Evolutionary conservation across 139 green algal species (phyloP).

Genomic region (Closterium sp.): DNA sequence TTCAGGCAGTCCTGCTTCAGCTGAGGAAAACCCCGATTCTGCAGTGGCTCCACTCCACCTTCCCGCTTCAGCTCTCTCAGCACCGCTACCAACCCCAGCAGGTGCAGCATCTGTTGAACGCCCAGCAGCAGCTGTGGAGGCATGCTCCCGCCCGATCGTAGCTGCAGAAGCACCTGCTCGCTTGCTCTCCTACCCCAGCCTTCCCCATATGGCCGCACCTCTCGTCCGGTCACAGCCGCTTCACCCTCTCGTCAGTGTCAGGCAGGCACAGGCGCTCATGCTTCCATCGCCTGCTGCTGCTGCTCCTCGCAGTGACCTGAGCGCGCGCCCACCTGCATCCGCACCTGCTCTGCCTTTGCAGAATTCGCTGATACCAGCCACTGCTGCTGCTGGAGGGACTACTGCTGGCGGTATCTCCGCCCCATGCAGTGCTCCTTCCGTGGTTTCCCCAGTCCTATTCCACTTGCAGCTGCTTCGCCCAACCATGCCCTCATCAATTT

Average conservation of each 20-base stretch:
- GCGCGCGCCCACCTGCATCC: no score
- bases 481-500: not conserved
- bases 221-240: not conserved
- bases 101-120: not conserved
- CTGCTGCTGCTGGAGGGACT: not conserved
- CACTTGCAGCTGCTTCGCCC: no score
- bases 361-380: not conserved
- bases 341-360: not conserved
- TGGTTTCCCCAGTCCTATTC: no score
- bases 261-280: not conserved
- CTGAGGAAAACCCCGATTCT: not conserved
- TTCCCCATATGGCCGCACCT: not conserved
- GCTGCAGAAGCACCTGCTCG: not conserved
- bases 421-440: not conserved
- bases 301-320: not conserved
- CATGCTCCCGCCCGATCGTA: not conserved
- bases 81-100: not conserved
- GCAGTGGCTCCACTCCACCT: not conserved
- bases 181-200: not conserved
- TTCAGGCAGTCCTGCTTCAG: not conserved
- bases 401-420: not conserved
- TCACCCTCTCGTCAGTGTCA: not conserved
- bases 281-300: not conserved
- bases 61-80: not conserved
- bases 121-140: not conserved